Evolutionary conservation across 345 rosid species (phyloP).

Genomic region (Mallotus nudiflorus): DNA sequence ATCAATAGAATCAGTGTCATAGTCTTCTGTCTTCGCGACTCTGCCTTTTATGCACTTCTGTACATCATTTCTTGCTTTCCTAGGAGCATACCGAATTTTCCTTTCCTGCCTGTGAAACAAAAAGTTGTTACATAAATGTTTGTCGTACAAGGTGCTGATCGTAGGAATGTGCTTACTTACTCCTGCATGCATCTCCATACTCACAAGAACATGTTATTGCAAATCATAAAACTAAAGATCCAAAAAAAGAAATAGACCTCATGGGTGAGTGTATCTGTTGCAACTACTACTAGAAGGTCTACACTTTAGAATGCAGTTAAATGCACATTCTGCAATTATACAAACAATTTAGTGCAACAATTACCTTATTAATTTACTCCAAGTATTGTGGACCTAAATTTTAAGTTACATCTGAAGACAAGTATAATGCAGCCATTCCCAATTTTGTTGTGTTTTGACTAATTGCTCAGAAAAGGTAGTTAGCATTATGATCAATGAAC

Average conservation of each 20-base stretch:
- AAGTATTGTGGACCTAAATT: neutral
- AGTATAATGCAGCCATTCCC: neutral
- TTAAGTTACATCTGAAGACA: neutral
- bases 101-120: conserved; percentile 37
- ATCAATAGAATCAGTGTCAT: conserved; percentile 27
- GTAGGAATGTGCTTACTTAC: neutral
- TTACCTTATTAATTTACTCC: neutral
- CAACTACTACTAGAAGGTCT: too few relatives aligned
- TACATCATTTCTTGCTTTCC: conserved; percentile 33
- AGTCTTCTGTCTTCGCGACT: conserved; percentile 28
- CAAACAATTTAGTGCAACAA: neutral
- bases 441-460: neutral
- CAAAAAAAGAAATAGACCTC: too few relatives aligned
- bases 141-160: neutral
- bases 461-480: neutral
- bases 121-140: neutral
- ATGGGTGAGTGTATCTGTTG: too few relatives aligned
- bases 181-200: too few relatives aligned
- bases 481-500: neutral
- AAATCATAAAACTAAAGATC: too few relatives aligned
- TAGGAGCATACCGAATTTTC: conserved; percentile 25
- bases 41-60: conserved; percentile 32
- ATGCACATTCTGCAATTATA: too few relatives aligned
- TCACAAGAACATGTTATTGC: too few relatives aligned
- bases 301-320: too few relatives aligned